These are phyloP conservation scores for Lactifluus echinatus DNA, from an alignment of 768 basidiomycete genomes.

Conservation along the genomic window DNA sequence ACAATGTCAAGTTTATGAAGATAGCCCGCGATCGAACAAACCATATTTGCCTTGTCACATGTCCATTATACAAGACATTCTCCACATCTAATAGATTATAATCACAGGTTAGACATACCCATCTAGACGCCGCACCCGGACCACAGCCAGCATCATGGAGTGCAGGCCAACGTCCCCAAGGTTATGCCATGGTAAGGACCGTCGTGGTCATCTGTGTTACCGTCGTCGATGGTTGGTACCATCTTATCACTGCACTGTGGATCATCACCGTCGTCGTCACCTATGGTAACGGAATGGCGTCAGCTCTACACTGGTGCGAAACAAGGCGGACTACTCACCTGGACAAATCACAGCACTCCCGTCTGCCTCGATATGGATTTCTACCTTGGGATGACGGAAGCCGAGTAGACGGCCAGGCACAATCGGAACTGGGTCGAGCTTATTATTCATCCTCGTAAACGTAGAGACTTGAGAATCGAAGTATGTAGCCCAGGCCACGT, in stretches of 20 bases:
- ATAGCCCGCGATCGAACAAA: too few relatives aligned
- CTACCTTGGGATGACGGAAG: conserved; percentile 9
- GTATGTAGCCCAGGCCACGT: conserved; percentile 5
- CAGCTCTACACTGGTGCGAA: neutral
- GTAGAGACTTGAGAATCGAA: conserved; percentile 15
- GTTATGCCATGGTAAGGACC: conserved; percentile 49
- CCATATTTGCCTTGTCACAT: too few relatives aligned
- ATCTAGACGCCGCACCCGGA: too few relatives aligned
- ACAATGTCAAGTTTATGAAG: too few relatives aligned
- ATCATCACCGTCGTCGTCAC: conserved; percentile 46
- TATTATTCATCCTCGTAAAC: conserved; percentile 19
- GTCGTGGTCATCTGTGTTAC: conserved; percentile 41
- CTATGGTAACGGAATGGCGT: neutral
- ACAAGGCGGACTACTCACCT: neutral
- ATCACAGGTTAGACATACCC: too few relatives aligned
- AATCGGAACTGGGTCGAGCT: conserved; percentile 14
- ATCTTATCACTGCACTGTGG: conserved; percentile 43
- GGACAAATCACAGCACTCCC: conserved; percentile 7
- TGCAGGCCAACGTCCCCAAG: conserved; percentile 42
- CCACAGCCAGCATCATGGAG: conserved; percentile 7
- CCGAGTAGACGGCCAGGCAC: conserved; percentile 15
- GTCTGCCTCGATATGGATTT: conserved; percentile 13
- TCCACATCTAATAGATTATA: too few relatives aligned
- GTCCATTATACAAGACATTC: too few relatives aligned
- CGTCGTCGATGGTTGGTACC: conserved; percentile 39